phyloP scores from a whole-genome alignment of 1,139 yeast genomes.

The Kurtzmaniella natalensis region DNA sequence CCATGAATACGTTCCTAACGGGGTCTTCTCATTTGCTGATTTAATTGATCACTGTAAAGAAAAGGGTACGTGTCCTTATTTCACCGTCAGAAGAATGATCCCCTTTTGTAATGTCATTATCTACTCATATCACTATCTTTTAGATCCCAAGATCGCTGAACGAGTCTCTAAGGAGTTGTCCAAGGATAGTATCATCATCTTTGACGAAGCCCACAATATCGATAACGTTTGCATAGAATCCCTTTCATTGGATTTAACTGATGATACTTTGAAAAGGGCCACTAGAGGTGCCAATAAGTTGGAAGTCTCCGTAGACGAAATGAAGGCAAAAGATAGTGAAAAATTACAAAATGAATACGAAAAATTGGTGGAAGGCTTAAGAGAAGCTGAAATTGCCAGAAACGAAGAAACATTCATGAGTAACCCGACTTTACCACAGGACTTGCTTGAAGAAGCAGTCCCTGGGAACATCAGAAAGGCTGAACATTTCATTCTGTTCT shows the following conservation, averaged over 20 bases:
- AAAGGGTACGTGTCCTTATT: constrained; percentile 88
- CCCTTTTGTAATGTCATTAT: constrained; percentile 91
- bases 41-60: constrained; percentile 71
- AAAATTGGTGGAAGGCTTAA: constrained; percentile 81
- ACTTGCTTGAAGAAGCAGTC: constrained; percentile 82
- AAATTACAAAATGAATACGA: constrained; percentile 88
- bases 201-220: constrained; percentile 97
- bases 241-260: constrained; percentile 69
- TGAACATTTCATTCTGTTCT: constrained; percentile 90
- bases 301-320: constrained; percentile 72
- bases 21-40: constrained; percentile 91
- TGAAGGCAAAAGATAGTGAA: constrained; percentile 76
- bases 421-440: constrained; percentile 83
- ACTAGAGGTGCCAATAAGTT: constrained; percentile 72
- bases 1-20: constrained; percentile 82
- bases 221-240: constrained; percentile 98
- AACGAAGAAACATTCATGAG: constrained; percentile 83
- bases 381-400: constrained; percentile 69
- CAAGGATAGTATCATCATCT: constrained; percentile 88
- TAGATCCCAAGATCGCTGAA: constrained; percentile 96
- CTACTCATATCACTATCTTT: constrained; percentile 90
- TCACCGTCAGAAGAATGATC: constrained; percentile 97
- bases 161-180: constrained; percentile 89
- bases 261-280: constrained; percentile 43
- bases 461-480: constrained; percentile 98